A percentile compares a stretch with the other conserved stretches of the same genome.
phyloP scores from a whole-genome alignment of 1,139 yeast genomes.

The Debaryomyces fabryi region DNA sequence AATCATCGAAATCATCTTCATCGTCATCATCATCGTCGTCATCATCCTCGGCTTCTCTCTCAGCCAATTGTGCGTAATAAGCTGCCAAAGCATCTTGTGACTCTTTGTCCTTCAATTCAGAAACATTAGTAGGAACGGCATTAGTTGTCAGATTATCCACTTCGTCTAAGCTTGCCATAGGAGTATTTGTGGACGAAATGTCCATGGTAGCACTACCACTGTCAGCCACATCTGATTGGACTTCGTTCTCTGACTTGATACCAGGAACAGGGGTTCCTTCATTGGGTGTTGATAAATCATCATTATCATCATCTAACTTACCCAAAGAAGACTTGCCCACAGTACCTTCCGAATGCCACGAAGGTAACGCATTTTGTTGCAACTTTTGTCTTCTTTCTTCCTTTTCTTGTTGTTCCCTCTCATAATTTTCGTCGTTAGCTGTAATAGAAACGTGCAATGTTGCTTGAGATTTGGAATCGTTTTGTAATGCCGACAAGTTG shows the following conservation, averaged over 20 bases:
- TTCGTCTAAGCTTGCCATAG: neutral
- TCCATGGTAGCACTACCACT: slow-evolving; percentile 12
- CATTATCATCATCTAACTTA: slow-evolving; percentile 47
- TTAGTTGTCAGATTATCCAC: neutral
- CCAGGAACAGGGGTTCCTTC: slow-evolving; percentile 22
- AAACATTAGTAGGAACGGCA: slow-evolving; percentile 14
- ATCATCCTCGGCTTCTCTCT: slow-evolving; percentile 61
- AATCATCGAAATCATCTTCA: slow-evolving; percentile 46
- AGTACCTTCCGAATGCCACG: slow-evolving; percentile 93
- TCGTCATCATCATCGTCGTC: slow-evolving; percentile 66
- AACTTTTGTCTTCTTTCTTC: slow-evolving; percentile 73
- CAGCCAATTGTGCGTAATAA: slow-evolving; percentile 72
- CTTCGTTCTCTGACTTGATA: slow-evolving; percentile 13
- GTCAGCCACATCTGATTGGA: slow-evolving; percentile 9
- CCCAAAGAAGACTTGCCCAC: slow-evolving; percentile 64
- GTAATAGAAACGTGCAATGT: slow-evolving; percentile 90
- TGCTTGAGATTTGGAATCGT: slow-evolving; percentile 57
- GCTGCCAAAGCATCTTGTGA: slow-evolving; percentile 81
- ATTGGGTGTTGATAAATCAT: slow-evolving; percentile 10
- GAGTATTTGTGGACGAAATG: slow-evolving; percentile 7
- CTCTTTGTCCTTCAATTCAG: slow-evolving; percentile 56
- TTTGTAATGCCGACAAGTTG: slow-evolving; percentile 34
- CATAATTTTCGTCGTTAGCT: slow-evolving; percentile 82
- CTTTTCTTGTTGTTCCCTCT: slow-evolving; percentile 63
- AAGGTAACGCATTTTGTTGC: slow-evolving; percentile 92